Evolutionary conservation across 1,139 yeast genomes (phyloP).

Genomic region (Kodamaea sp.): DNA sequence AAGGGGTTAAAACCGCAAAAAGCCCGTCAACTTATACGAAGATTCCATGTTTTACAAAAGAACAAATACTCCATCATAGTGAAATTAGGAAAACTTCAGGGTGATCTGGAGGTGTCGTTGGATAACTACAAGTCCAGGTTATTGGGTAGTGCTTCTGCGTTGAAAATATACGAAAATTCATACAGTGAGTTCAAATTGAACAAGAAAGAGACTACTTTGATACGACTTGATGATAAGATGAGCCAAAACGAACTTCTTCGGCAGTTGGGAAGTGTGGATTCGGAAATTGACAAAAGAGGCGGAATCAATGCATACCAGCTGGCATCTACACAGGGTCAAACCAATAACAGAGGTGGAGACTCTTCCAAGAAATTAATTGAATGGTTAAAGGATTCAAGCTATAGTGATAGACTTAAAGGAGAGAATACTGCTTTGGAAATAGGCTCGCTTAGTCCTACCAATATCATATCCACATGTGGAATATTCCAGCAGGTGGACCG

Average conservation of each 20-base stretch:
- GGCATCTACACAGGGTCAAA: slow-evolving; percentile 90
- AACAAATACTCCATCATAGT: slow-evolving; percentile 41
- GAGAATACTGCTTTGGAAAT: slow-evolving; percentile 64
- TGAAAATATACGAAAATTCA: slow-evolving; percentile 1
- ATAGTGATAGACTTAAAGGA: slow-evolving; percentile 15
- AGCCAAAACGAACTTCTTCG: slow-evolving; percentile 18
- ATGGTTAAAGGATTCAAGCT: slow-evolving; percentile 51
- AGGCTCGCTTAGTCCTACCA: slow-evolving; percentile 73
- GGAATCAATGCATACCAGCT: slow-evolving; percentile 75
- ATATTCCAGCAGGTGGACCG: slow-evolving; percentile 52
- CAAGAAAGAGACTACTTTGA: slow-evolving; percentile 16
- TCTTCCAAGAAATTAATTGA: slow-evolving; percentile 73
- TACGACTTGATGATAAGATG: slow-evolving; percentile 22
- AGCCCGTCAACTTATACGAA: slow-evolving; percentile 65
- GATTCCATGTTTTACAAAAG: slow-evolving; percentile 66
- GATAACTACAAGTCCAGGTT: slow-evolving; percentile 22
- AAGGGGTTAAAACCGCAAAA: slow-evolving; percentile 60
- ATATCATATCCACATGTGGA: slow-evolving; percentile 62
- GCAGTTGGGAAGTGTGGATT: slow-evolving; percentile 55
- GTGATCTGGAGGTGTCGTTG: slow-evolving; percentile 17
- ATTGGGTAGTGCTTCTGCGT: neutral
- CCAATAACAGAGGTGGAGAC: slow-evolving; percentile 79
- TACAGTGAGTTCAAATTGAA: slow-evolving; percentile 10
- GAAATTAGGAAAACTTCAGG: slow-evolving; percentile 14
- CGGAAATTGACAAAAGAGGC: slow-evolving; percentile 61